These are phyloP conservation scores for Ophiostoma novo-ulmi DNA, from an alignment of 2,329 filamentous ascomycete genomes.

Conservation along the genomic window DNA sequence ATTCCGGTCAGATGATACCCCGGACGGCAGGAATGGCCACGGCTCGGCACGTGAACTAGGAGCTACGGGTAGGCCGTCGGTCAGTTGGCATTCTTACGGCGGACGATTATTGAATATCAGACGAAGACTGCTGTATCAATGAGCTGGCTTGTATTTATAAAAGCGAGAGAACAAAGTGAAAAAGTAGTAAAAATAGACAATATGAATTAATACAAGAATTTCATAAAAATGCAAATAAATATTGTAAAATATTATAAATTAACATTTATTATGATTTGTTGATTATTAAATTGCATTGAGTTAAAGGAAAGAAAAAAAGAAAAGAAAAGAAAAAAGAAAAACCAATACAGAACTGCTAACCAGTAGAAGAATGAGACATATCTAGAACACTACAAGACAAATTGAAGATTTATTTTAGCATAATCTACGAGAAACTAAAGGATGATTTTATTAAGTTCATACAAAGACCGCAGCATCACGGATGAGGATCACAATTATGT, in stretches of 20 bases:
- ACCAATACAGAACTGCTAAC: background rate
- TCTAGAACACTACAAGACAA: no score
- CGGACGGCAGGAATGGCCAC: background rate
- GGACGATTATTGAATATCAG: background rate
- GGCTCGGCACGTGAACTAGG: background rate
- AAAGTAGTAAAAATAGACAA: no score
- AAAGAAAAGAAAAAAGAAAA: background rate
- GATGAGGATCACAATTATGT: background rate
- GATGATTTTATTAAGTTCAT: no score
- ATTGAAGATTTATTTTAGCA: no score
- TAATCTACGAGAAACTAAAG: no score
- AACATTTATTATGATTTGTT: no score
- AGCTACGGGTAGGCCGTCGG: background rate
- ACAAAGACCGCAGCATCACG: background rate
- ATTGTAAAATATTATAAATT: no score
- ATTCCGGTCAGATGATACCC: background rate
- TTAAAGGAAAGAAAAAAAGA: background rate
- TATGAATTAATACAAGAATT: no score
- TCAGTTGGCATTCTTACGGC: background rate
- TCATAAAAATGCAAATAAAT: no score
- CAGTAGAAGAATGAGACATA: background rate
- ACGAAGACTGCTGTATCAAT: background rate
- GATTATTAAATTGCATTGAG: background rate
- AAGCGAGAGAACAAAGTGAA: background rate
- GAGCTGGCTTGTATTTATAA: background rate